A percentile compares a stretch with the other conserved stretches of the same genome.
Evolutionary conservation across 2,329 filamentous ascomycete genomes (phyloP).

Genomic region (Penicillium sp.): DNA sequence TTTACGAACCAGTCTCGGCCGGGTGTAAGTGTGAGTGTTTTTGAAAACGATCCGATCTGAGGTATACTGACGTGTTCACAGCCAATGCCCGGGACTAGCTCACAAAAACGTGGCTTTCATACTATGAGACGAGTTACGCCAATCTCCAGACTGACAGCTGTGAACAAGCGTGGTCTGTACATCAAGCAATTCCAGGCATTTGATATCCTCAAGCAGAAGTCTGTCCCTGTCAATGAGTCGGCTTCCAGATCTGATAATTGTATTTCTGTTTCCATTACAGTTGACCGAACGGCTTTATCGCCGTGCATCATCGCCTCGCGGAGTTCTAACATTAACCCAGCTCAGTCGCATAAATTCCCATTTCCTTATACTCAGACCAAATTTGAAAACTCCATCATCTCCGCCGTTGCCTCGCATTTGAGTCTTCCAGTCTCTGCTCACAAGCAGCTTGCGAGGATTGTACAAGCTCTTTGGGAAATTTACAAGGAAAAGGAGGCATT

Average conservation of each 20-base stretch:
- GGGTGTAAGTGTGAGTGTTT: conserved; percentile 21
- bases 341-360: conserved; percentile 55
- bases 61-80: conserved; percentile 16
- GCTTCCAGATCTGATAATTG: conserved; percentile 39
- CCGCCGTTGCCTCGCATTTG: conserved; percentile 47
- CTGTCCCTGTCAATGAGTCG: conserved; percentile 45
- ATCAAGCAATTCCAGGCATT: conserved; percentile 55
- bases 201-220: conserved; percentile 54
- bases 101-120: conserved; percentile 54
- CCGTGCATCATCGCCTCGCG: conserved; percentile 65
- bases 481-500: conserved; percentile 66
- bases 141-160: not conserved
- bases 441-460: conserved; percentile 48
- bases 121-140: conserved; percentile 40
- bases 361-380: conserved; percentile 58
- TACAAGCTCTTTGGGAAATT: conserved; percentile 56
- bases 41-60: no score
- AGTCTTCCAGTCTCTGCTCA: conserved; percentile 50
- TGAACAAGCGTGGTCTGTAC: conserved; percentile 49
- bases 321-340: conserved; percentile 44
- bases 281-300: conserved; percentile 61
- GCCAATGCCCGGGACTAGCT: conserved; percentile 21
- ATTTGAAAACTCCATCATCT: conserved; percentile 45
- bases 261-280: conserved; percentile 58
- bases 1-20: conserved; percentile 44